Base-by-base conservation (phyloP, 75 land plant genomes). In the Larix kaempferi region DNA sequence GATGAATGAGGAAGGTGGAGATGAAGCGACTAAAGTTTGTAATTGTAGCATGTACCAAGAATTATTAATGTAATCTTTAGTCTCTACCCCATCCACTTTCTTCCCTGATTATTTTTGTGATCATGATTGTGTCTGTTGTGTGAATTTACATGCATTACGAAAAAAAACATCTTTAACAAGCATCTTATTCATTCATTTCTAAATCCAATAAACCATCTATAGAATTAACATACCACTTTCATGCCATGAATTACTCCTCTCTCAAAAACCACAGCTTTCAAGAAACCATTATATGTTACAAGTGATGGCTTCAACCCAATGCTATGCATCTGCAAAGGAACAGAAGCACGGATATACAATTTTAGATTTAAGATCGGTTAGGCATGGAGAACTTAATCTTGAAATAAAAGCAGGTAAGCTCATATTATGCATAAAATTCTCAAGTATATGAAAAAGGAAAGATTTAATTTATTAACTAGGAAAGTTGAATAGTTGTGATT, bases 261-360 rank as follows among this genome's bases (percentile, higher is more conserved):
- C 52, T 22, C 84, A 19, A 44, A 37, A 37, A 85, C 55, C 55
- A 84, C 82, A 80, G 92, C 89, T 82, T 78, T 86, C 59, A 91
- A 37, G 63, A 86, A 81, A 35, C 86, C 84, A 81, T 88, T 88
- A 81, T 86, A 94, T 78, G 94, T 90, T 64, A 75, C 56, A 37
- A 25, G 54, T 60, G 89, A 80, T 66, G 91, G 92, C 79, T 85
- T 59, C 79, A 91, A 75, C 17, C 94, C 94, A 88, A 91, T 78
- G 44, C 23, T 76, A 76, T 82, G 81, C 96, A 94, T 91, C 96
- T 93, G 75, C 17, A 25, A 16, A 74, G 22, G 22, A 67, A 17
- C 37, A 39, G 22, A 67, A 37, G 19, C 21, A 67, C 72, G 39
- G 21, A 67, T 6, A 2, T 44, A 19, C 21, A 67, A 2, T 44